Conservation (phyloP, 495 filamentous ascomycete species). For the Daldinia decipiens region DNA sequence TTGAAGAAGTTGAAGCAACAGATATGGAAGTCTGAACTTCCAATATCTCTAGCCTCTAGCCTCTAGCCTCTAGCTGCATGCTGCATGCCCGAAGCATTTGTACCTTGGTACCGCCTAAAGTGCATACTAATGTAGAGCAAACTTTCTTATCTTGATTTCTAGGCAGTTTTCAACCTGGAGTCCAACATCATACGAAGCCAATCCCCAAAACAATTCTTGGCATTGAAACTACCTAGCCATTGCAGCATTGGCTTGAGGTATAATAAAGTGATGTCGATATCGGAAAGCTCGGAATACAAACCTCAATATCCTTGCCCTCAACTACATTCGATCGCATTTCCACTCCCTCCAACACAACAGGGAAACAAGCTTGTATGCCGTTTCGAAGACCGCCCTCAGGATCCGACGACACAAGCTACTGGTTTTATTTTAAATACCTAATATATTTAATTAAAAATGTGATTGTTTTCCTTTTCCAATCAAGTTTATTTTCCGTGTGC, state of each 20-base stretch:
- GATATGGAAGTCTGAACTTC: background rate
- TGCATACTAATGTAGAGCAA: background rate
- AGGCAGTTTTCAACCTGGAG: slow-evolving; percentile 1
- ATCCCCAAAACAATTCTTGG: slow-evolving; percentile 32
- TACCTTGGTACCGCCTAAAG: background rate
- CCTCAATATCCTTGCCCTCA: slow-evolving; percentile 29
- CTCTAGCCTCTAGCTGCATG: background rate
- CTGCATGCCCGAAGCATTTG: background rate
- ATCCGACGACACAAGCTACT: background rate
- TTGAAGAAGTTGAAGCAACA: background rate
- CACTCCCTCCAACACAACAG: background rate
- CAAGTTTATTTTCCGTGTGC: background rate
- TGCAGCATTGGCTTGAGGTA: slow-evolving; percentile 15
- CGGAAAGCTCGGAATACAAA: slow-evolving; percentile 40
- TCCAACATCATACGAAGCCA: slow-evolving; percentile 10
- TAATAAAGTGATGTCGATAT: slow-evolving; percentile 22
- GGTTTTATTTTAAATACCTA: too few species aligned
- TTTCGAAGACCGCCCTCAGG: slow-evolving; percentile 1
- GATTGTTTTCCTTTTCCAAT: background rate
- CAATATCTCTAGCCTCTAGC: background rate
- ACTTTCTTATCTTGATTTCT: background rate
- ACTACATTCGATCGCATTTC: slow-evolving; percentile 20
- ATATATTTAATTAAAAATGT: too few species aligned
- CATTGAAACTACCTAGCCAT: slow-evolving; percentile 26
- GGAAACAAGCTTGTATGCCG: slow-evolving; percentile 19